Conservation (phyloP, 75 land plant species). For the Sequoiadendron giganteum region DNA sequence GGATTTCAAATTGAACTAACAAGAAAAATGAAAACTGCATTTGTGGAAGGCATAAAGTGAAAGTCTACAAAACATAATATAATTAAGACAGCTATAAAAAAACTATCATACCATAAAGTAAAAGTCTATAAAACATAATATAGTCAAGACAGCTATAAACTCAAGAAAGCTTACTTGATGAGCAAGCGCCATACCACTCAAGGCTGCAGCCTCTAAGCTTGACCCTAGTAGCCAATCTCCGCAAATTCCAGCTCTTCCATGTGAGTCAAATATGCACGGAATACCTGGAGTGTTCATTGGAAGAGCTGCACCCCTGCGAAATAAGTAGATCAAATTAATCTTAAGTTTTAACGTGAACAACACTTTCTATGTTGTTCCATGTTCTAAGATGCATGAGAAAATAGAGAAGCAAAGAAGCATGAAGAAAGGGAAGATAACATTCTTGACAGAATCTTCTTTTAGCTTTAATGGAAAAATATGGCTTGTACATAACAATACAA, state of each 20-base stretch:
- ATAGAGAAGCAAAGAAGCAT: not conserved
- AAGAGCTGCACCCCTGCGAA: slow-evolving; percentile 94
- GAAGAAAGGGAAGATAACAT: not conserved
- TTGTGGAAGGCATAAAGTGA: not conserved
- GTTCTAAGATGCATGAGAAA: not conserved
- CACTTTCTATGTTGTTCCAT: slow-evolving; percentile 2
- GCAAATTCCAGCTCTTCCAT: slow-evolving; percentile 92
- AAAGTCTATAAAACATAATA: not conserved
- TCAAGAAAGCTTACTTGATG: slow-evolving; percentile 58
- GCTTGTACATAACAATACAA: not conserved
- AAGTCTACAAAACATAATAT: not conserved
- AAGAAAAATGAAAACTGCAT: not conserved
- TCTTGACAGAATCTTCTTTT: slow-evolving; percentile 3
- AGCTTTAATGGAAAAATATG: not conserved
- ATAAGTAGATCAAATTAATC: slow-evolving; percentile 2
- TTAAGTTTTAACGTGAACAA: not conserved
- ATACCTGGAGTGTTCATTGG: slow-evolving; percentile 82
- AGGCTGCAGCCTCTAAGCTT: slow-evolving; percentile 86
- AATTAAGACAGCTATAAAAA: not conserved
- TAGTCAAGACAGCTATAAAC: not conserved
- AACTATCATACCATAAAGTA: no score
- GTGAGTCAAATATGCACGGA: slow-evolving; percentile 92
- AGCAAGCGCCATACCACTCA: slow-evolving; percentile 93
- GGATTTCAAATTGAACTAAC: not conserved
- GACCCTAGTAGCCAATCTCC: slow-evolving; percentile 99